Conservation (phyloP, 345 rosid genomes). For the Citrus maxima region DNA sequence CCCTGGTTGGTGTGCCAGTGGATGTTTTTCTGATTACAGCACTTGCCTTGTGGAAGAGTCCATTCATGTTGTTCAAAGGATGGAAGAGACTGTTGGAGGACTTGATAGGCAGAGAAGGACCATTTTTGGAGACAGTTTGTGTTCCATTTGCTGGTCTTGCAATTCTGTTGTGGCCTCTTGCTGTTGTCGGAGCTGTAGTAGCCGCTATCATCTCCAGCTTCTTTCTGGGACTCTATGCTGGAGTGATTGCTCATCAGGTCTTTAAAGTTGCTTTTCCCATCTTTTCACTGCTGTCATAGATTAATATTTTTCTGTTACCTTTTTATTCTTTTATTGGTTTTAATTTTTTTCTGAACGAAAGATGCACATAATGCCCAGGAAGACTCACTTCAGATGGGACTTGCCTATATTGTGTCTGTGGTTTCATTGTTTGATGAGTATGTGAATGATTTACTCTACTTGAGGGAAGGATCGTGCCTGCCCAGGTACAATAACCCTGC, state of each 20-base stretch:
- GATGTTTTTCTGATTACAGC: slow-evolving; percentile 55
- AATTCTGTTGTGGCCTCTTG: slow-evolving; percentile 81
- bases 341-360: slow-evolving; percentile 18
- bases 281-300: not conserved
- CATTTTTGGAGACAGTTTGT: slow-evolving; percentile 81
- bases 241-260: slow-evolving; percentile 77
- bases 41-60: slow-evolving; percentile 80
- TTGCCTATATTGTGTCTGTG: slow-evolving; percentile 57
- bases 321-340: not conserved
- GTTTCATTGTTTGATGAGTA: slow-evolving; percentile 77
- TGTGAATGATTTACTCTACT: slow-evolving; percentile 73
- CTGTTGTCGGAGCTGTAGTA: slow-evolving; percentile 56
- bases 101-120: slow-evolving; percentile 86
- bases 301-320: not conserved
- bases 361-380: slow-evolving; percentile 46
- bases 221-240: slow-evolving; percentile 63
- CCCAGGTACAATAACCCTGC: slow-evolving; percentile 48
- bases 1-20: slow-evolving; percentile 57
- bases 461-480: slow-evolving; percentile 76
- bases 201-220: slow-evolving; percentile 64
- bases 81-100: slow-evolving; percentile 90
- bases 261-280: not conserved
- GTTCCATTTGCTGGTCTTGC: slow-evolving; percentile 92
- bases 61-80: slow-evolving; percentile 75
- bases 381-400: slow-evolving; percentile 63